Evolutionary conservation across 2,329 filamentous ascomycete genomes (phyloP).

Genomic region (Penicillium sp.): DNA sequence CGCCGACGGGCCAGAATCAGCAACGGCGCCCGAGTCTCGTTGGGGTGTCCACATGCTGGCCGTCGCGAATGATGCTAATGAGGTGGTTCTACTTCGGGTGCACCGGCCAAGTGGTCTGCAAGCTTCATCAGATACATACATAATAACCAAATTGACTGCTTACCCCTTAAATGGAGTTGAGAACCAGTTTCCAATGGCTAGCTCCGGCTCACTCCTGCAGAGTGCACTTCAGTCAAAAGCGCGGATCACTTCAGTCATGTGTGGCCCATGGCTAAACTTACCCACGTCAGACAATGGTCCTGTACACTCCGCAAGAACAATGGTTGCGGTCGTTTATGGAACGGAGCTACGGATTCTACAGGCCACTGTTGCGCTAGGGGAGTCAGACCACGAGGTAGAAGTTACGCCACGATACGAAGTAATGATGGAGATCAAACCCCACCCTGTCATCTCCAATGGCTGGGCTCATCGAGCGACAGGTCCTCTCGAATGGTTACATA

Average conservation of each 20-base stretch:
- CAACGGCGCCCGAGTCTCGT: conserved; percentile 21
- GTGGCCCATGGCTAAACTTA: conserved; percentile 34
- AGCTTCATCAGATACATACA: conserved; percentile 12
- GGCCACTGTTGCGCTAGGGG: conserved; percentile 16
- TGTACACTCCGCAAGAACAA: conserved; percentile 18
- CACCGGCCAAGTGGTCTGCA: conserved; percentile 11
- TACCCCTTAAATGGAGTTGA: conserved; percentile 16
- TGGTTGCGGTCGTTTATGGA: conserved; percentile 32
- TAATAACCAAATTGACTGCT: conserved; percentile 28
- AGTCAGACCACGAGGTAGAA: not conserved
- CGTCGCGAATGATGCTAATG: conserved; percentile 42
- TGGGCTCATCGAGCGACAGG: conserved; percentile 28
- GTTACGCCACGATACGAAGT: conserved; percentile 4
- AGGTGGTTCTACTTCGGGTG: conserved; percentile 34
- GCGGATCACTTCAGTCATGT: conserved; percentile 30
- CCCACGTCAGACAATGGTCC: not conserved
- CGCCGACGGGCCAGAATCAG: not conserved
- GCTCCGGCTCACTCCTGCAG: conserved; percentile 32
- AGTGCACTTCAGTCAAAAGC: conserved; percentile 25
- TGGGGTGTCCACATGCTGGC: conserved; percentile 39
- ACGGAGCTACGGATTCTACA: conserved; percentile 30
- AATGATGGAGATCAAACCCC: conserved; percentile 15
- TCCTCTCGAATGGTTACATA: conserved; percentile 32
- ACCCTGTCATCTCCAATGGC: conserved; percentile 3
- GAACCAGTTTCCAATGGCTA: conserved; percentile 15